Conservation (phyloP, 1,284 basidiomycete genomes). For the Flammula alnicola region DNA sequence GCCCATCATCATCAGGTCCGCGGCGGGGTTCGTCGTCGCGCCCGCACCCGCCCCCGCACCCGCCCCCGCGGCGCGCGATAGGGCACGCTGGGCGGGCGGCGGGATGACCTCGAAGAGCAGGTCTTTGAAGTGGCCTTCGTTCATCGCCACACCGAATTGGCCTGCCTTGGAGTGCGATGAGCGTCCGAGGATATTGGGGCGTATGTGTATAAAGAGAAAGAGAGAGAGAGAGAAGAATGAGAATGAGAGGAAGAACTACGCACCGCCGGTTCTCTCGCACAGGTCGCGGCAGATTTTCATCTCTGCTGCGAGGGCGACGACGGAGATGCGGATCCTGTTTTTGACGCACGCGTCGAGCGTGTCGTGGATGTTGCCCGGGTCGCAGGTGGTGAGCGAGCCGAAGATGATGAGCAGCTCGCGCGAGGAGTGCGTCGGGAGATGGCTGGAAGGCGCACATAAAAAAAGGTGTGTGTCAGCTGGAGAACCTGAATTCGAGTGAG, state of each 20-base stretch:
- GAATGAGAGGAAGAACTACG: constrained; percentile 35
- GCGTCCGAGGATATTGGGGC: neutral
- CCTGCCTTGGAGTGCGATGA: constrained; percentile 52
- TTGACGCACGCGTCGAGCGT: constrained; percentile 83
- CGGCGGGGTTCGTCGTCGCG: constrained; percentile 64
- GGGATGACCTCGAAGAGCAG: constrained; percentile 95
- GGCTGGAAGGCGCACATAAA: constrained; percentile 52
- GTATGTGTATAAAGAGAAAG: neutral
- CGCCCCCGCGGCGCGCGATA: constrained; percentile 53
- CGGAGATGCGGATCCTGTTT: constrained; percentile 87
- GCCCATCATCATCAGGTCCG: constrained; percentile 98
- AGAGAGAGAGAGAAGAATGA: neutral
- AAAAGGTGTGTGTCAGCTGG: neutral
- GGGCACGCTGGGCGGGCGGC: constrained; percentile 83
- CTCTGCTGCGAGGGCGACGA: constrained; percentile 93
- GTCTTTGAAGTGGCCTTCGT: constrained; percentile 97
- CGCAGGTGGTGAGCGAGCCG: constrained; percentile 94
- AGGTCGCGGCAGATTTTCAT: constrained; percentile 97
- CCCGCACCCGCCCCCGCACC: constrained; percentile 33
- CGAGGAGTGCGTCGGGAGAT: constrained; percentile 94
- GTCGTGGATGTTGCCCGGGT: constrained; percentile 96
- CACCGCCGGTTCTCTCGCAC: constrained; percentile 87
- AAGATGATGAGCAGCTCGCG: constrained; percentile 94
- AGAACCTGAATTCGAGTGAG: neutral
- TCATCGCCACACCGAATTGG: constrained; percentile 92